Evolutionary conservation across 306 rosid genomes (phyloP).

Genomic region (Begonia fuchsioides): DNA sequence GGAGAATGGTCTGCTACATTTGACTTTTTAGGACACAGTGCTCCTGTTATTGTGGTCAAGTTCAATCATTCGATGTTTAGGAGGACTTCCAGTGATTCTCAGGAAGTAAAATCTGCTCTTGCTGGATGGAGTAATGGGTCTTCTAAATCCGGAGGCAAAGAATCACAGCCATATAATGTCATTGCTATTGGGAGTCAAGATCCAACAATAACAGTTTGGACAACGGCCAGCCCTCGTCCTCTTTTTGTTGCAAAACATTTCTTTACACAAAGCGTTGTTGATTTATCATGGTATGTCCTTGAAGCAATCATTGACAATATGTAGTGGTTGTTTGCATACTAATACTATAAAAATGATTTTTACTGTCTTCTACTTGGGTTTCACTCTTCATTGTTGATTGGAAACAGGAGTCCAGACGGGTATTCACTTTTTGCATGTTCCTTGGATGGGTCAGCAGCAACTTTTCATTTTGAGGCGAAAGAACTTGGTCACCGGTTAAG

Average conservation of each 20-base stretch:
- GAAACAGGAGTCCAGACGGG: slow-evolving; percentile 96
- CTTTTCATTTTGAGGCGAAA: slow-evolving; percentile 75
- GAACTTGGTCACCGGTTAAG: slow-evolving; percentile 80
- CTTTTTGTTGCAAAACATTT: slow-evolving; percentile 99
- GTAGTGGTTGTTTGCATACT: neutral
- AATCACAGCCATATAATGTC: slow-evolving; percentile 79
- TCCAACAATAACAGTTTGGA: slow-evolving; percentile 94
- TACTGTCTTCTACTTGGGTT: slow-evolving; percentile 1
- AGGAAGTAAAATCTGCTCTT: slow-evolving; percentile 58
- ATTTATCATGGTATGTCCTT: slow-evolving; percentile 77
- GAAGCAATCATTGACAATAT: slow-evolving; percentile 1
- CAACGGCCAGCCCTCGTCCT: slow-evolving; percentile 96
- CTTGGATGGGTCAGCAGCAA: slow-evolving; percentile 88
- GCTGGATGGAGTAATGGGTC: slow-evolving; percentile 87
- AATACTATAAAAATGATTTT: neutral
- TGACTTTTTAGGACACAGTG: slow-evolving; percentile 96
- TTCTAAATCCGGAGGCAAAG: slow-evolving; percentile 65
- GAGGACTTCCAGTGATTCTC: slow-evolving; percentile 45
- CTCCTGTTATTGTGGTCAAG: slow-evolving; percentile 89
- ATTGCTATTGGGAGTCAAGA: slow-evolving; percentile 99
- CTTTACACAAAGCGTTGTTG: slow-evolving; percentile 91
- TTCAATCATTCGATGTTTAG: slow-evolving; percentile 94
- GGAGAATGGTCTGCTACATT: slow-evolving; percentile 99
- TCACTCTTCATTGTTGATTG: slow-evolving; percentile 9
- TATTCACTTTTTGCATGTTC: slow-evolving; percentile 93